phyloP scores from a whole-genome alignment of 345 rosid species.

The Turnera subulata region DNA sequence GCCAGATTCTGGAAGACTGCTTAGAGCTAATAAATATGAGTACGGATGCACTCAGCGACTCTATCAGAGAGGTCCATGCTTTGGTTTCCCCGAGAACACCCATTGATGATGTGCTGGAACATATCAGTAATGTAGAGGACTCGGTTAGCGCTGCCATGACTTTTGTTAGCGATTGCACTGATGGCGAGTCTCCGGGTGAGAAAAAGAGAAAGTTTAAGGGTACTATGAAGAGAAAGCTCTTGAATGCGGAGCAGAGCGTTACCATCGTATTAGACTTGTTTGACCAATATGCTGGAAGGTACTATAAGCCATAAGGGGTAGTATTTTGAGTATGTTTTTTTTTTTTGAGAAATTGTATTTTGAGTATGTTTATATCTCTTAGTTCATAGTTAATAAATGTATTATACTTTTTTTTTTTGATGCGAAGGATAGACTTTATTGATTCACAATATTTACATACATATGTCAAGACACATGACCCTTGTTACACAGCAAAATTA shows the following conservation, averaged over 20 bases:
- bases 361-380: no score
- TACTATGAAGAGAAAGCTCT: constrained; percentile 66
- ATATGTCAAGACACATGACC: no score
- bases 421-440: no score
- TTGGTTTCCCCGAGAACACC: constrained; percentile 14
- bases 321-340: no score
- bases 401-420: no score
- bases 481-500: no score
- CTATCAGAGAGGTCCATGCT: constrained; percentile 54
- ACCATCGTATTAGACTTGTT: constrained; percentile 81
- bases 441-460: no score
- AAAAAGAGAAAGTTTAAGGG: constrained; percentile 60
- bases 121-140: constrained; percentile 52
- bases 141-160: constrained; percentile 79
- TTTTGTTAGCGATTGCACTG: constrained; percentile 53
- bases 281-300: constrained; percentile 48
- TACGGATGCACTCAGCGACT: constrained; percentile 50
- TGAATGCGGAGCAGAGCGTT: constrained; percentile 67
- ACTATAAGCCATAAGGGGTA: constrained; percentile 33
- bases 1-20: constrained; percentile 56
- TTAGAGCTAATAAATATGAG: constrained; percentile 46
- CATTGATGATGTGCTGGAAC: constrained; percentile 38
- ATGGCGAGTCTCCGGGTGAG: constrained; percentile 47
- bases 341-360: no score
- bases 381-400: no score